These are phyloP conservation scores for Emmonsiellopsis sp. DNA, from an alignment of 2,329 filamentous ascomycete genomes.

Conservation along the genomic window DNA sequence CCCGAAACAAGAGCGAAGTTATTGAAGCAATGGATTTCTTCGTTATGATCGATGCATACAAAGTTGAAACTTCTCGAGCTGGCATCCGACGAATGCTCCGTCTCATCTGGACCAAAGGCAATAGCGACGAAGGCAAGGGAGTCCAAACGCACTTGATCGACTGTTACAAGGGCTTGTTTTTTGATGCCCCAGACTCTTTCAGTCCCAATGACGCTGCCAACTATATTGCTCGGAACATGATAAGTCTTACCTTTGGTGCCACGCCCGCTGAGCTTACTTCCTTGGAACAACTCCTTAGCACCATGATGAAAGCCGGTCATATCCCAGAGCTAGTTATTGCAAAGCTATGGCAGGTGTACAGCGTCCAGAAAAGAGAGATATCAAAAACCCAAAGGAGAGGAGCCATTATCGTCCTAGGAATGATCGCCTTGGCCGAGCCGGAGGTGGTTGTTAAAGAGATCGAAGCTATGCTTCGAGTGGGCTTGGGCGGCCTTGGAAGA, in stretches of 20 bases:
- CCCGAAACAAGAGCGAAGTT: constrained; percentile 95
- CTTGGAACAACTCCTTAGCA: constrained; percentile 85
- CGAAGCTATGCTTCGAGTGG: constrained; percentile 85
- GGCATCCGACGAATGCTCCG: constrained; percentile 94
- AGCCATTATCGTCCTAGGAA: constrained; percentile 90
- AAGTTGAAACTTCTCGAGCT: constrained; percentile 82
- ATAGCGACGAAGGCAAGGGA: constrained; percentile 97
- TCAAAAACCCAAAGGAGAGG: constrained; percentile 84
- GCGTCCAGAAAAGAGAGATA: constrained; percentile 85
- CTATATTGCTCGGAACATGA: constrained; percentile 97
- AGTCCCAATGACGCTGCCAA: constrained; percentile 83
- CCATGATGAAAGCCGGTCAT: constrained; percentile 92
- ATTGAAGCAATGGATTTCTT: constrained; percentile 99
- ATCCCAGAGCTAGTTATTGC: constrained; percentile 77
- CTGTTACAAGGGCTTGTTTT: constrained; percentile 91
- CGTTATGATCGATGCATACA: constrained; percentile 89
- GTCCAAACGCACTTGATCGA: constrained; percentile 95
- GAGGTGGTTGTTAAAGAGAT: constrained; percentile 93
- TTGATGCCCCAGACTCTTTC: constrained; percentile 85
- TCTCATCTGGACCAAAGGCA: constrained; percentile 98
- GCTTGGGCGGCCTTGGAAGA: constrained; percentile 70
- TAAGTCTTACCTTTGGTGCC: constrained; percentile 91
- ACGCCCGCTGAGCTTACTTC: constrained; percentile 92
- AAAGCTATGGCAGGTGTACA: constrained; percentile 97
- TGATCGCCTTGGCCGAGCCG: constrained; percentile 86